Base-by-base conservation (phyloP, 2,329 filamentous ascomycete species). In the Xylaria polymorpha region DNA sequence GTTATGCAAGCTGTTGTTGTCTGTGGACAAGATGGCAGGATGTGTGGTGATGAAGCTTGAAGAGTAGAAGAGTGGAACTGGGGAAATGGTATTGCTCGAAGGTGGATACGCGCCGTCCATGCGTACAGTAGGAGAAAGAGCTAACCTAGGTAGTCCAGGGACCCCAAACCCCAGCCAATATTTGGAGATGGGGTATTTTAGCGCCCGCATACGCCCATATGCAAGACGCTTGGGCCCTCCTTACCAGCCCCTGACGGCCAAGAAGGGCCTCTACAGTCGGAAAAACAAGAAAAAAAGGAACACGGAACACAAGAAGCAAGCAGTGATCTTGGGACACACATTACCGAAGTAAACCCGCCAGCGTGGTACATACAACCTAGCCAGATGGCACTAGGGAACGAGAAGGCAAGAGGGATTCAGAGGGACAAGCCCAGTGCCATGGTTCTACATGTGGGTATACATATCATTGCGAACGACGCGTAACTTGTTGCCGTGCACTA, bases 51-150 rank as follows among this genome's bases (percentile, higher is more conserved):
- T 41, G 57, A 55, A 55, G 46, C 57, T 67, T 65, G 61, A 63
- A 64, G 60, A 51, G 60, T 29, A 61, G 53, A 65, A 58, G 72
- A 66, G 69, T 67, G 72, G 75, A 73, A 74, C 72, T 76, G 75
- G 75, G 70, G 74, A 75, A 76, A 71, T 70, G 73, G 72, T 74
- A 74, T 74, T 67, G 64, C 46, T 60, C 62, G 48, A 58, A 53
- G 51, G 61, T 70, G 67, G 68, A 68, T 68, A 66, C 70, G 65
- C 68, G 68, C 68, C 61, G 53, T 55, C 35, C 61, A 58, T 55
- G 59, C 60, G 25, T n/a, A n/a, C n/a, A n/a, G n/a, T 29, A 63
- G 70, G 59, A 66, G 69, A 62, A 65, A 65, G 61, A 60, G 61
- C 65, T 64, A 29, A 4, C 25, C 25, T 29, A 29, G 25, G 25